Evolutionary conservation across 768 basidiomycete genomes (phyloP).

Genomic region (Mycena crocata): DNA sequence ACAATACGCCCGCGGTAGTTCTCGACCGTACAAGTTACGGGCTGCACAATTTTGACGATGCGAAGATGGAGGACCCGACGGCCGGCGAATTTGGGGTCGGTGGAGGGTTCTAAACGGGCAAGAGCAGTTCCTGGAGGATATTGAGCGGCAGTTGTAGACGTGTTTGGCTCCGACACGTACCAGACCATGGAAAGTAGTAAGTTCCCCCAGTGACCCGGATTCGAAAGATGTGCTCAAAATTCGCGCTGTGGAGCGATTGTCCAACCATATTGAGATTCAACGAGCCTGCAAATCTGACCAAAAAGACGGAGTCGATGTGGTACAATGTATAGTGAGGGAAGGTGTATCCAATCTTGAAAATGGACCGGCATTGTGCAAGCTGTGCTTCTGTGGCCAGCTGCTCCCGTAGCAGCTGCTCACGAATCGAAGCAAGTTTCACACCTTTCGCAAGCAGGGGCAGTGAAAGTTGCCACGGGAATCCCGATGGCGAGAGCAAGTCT

Average conservation of each 20-base stretch:
- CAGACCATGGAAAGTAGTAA: neutral
- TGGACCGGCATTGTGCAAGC: neutral
- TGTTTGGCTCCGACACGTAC: too few species aligned
- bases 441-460: neutral
- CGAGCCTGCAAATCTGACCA: neutral
- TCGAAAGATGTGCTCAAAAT: too few species aligned
- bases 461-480: neutral
- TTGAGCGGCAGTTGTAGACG: too few species aligned
- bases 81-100: neutral
- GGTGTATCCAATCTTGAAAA: neutral
- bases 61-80: neutral
- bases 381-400: neutral
- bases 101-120: conserved; percentile 5
- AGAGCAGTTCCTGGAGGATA: neutral
- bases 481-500: neutral
- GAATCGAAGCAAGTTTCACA: neutral
- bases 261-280: neutral
- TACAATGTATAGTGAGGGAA: neutral
- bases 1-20: neutral
- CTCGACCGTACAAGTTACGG: neutral
- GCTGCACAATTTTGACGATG: neutral
- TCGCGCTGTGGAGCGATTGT: too few species aligned
- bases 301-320: neutral
- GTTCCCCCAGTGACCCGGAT: too few species aligned
- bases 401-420: neutral